phyloP scores from a whole-genome alignment of 2,329 filamentous ascomycete species.

The Parastagonospora avenae region DNA sequence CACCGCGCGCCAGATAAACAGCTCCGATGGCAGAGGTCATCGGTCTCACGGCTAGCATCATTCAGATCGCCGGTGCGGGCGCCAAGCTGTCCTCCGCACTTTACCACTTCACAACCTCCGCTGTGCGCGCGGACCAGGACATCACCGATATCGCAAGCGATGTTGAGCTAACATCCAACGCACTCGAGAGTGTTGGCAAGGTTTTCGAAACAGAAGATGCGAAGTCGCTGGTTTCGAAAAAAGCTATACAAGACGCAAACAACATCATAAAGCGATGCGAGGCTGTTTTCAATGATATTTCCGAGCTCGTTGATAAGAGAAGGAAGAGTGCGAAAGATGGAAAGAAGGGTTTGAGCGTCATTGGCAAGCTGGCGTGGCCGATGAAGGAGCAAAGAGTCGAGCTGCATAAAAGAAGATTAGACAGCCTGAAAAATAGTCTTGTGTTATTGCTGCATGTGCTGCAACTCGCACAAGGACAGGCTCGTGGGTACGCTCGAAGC shows the following conservation, averaged over 20 bases:
- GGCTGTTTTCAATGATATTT: slow-evolving; percentile 31
- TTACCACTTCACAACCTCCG: slow-evolving; percentile 26
- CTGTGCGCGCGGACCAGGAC: slow-evolving; percentile 27
- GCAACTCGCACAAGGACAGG: slow-evolving; percentile 28
- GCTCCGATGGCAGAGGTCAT: slow-evolving; percentile 28
- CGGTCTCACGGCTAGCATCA: slow-evolving; percentile 30
- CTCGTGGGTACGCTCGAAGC: slow-evolving; percentile 14
- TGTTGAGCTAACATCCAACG: slow-evolving; percentile 30
- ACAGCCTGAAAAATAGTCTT: slow-evolving; percentile 35
- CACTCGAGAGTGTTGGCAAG: slow-evolving; percentile 27
- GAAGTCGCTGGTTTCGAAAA: slow-evolving; percentile 19
- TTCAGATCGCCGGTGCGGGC: slow-evolving; percentile 31
- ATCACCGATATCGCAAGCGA: slow-evolving; percentile 31
- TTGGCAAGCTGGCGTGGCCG: slow-evolving; percentile 30
- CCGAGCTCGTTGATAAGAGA: slow-evolving; percentile 26
- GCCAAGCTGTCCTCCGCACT: slow-evolving; percentile 28
- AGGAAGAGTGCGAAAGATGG: slow-evolving; percentile 19
- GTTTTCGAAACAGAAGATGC: slow-evolving; percentile 23
- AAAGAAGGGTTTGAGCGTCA: slow-evolving; percentile 14
- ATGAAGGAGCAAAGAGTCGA: slow-evolving; percentile 32
- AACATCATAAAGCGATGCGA: slow-evolving; percentile 32
- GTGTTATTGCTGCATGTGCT: slow-evolving; percentile 33
- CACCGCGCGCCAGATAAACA: too few relatives aligned
- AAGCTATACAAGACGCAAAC: slow-evolving; percentile 28
- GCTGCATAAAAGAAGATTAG: slow-evolving; percentile 26